Evolutionary conservation across 805 yeast species (phyloP), one percentile per base, ranked within the genome.

Genomic region (Blastobotrys parvus): DNA sequence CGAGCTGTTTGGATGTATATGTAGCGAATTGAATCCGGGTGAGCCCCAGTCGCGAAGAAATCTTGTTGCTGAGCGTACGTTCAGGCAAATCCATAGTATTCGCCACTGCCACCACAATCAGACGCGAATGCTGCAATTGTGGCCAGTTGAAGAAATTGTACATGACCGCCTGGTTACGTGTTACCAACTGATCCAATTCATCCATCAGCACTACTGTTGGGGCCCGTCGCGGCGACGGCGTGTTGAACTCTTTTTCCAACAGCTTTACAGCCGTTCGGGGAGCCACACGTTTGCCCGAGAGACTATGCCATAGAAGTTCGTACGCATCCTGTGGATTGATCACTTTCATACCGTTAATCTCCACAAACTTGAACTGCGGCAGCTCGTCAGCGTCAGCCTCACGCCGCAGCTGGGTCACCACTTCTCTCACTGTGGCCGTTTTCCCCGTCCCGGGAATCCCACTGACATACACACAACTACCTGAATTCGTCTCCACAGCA

Each of bases 361-460:
- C 99, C 3, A 86, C 63, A 60, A 75, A 90, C 38, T 78, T 77
- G 58, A 92, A 92, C 11, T 62, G 58, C 2, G 64, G 61, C 25
- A 74, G 42, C 34, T 65, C 70, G 3, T 61, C 63, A 11, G 61
- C 67, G 46, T 47, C 67, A 60, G 51, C 48, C 17, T 69, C 63
- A 13, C 61, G 56, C 35, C 73, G 70, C 29, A 92, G 62, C 54
- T 82, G 87, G 27, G 77, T 72, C 20, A 92, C 73, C 0, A 84
- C 97, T 55, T 88, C 95, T 43, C 95, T 66, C 2, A 90, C 79
- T 0, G 97, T 90, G 3, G 94, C 92, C 0, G 98, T 90, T 58
- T 92, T 92, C 10, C 98, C 98, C 2, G 94, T 90, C 6, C 99
- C 99, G 0, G 99, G 98, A 0, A 96, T 87, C 3, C 99, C 99